Evolutionary conservation across 2,329 filamentous ascomycete species (phyloP), one percentile per base, ranked within the genome.

Genomic region (Aspergillus aculeatinus): DNA sequence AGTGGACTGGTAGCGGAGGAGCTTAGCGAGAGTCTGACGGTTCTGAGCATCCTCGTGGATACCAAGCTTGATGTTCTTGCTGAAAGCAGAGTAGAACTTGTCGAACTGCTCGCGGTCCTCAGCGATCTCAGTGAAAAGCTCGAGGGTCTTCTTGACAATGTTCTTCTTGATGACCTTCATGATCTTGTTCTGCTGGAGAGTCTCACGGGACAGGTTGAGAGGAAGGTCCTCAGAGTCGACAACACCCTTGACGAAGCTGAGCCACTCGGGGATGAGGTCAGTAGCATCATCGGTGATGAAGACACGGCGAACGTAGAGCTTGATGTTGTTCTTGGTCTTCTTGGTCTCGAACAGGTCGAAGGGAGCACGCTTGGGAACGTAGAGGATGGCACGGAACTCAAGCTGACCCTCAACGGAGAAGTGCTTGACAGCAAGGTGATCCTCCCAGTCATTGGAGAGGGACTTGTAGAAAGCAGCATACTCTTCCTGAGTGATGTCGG

Each of bases 131-230:
- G 88, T 87, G 90, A 99, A 99, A 80, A 99, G 92, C 87, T 99
- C 95, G 69, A 99, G 92, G 68, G 92, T 91, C 91, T 99, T 99
- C 93, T 98, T 99, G 87, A 99, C 93, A 69, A 99, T 96, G 89
- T 99, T 99, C 92, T 99, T 99, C 89, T 96, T 96, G 88, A 98
- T 98, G 81, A 98, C 95, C 90, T 98, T 98, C 95, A 98, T 98
- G 87, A 99, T 99, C 92, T 98, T 98, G 91, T 98, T 99, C 87
- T 98, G 95, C 85, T 99, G 95, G 54, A 99, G 92, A 60, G 94
- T 98, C 89, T 99, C 95, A 90, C 95, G 95, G 76, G 95, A 98
- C 84, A 99, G 82, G 89, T 99, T 99, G 81, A 99, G 90, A 72
- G 95, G 95, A 65, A 99, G 90, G 80, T 99, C 95, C 87, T 99